Conservation (phyloP, 208 protist species). For the Trypanosoma theileri region DNA sequence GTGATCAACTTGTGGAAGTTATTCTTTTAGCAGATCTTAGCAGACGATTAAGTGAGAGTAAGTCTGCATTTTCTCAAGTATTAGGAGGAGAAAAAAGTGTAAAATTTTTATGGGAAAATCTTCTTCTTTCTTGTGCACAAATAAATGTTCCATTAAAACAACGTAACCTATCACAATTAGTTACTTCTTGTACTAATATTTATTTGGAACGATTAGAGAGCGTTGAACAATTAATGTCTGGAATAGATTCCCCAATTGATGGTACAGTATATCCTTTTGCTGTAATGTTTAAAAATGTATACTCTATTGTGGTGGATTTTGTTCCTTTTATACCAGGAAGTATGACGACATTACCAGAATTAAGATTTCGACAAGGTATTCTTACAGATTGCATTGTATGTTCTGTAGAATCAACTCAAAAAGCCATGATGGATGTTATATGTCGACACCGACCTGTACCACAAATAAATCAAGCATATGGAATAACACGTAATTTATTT, state of each 20-base stretch:
- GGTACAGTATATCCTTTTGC: slow-evolving; percentile 29
- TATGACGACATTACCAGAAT: slow-evolving; percentile 5
- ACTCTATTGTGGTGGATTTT: slow-evolving; percentile 57
- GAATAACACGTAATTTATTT: slow-evolving; percentile 8
- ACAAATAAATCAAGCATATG: slow-evolving; percentile 18
- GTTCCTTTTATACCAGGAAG: slow-evolving; percentile 25
- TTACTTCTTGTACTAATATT: slow-evolving; percentile 40
- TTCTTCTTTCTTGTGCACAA: slow-evolving; percentile 34
- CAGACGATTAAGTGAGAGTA: slow-evolving; percentile 40
- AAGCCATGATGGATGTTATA: slow-evolving; percentile 24
- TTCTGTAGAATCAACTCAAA: neutral
- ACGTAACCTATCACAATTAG: slow-evolving; percentile 42
- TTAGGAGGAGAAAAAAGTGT: slow-evolving; percentile 55
- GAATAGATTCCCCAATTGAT: slow-evolving; percentile 20
- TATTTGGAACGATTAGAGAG: slow-evolving; percentile 56
- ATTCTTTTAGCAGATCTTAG: slow-evolving; percentile 59
- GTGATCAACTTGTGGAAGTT: slow-evolving; percentile 57
- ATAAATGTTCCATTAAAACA: slow-evolving; percentile 25
- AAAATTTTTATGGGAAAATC: slow-evolving; percentile 61
- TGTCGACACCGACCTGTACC: slow-evolving; percentile 5
- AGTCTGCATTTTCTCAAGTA: slow-evolving; percentile 36
- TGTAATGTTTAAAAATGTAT: slow-evolving; percentile 54
- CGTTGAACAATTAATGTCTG: slow-evolving; percentile 39
- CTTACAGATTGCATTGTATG: slow-evolving; percentile 31
- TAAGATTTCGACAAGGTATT: slow-evolving; percentile 21